Conservation (phyloP, 2,329 filamentous ascomycete species). For the Cercospora sp. region DNA sequence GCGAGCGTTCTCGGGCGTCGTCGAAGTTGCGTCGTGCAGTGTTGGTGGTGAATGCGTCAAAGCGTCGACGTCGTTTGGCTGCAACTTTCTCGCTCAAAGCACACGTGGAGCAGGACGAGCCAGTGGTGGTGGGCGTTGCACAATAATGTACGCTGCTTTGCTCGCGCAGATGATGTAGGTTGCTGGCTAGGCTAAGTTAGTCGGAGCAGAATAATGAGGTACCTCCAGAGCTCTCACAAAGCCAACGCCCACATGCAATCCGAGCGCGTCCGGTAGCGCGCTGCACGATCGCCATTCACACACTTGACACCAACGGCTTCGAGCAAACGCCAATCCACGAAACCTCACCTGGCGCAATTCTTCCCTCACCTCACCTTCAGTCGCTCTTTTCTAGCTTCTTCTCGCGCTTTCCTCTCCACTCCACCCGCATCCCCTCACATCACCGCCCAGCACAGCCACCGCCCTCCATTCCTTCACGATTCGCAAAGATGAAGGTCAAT, state of each 20-base stretch:
- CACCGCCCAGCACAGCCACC: not conserved
- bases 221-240: not conserved
- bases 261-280: not conserved
- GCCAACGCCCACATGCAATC: not conserved
- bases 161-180: not conserved
- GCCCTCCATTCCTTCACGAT: not conserved
- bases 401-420: not conserved
- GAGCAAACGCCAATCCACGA: not conserved
- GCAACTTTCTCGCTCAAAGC: not conserved
- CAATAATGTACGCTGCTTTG: not conserved
- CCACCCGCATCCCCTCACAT: not conserved
- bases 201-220: not conserved
- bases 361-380: not conserved
- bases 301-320: not conserved
- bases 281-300: not conserved
- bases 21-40: not conserved
- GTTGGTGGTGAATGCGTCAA: not conserved
- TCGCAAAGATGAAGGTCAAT: conserved; percentile 79
- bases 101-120: not conserved
- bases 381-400: not conserved
- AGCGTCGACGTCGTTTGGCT: not conserved
- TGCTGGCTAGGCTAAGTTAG: not conserved
- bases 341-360: not conserved
- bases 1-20: not conserved
- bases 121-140: not conserved